phyloP scores from a whole-genome alignment of 192 early-diverging fungal species.

The Rhizoclosmatium globosum region DNA sequence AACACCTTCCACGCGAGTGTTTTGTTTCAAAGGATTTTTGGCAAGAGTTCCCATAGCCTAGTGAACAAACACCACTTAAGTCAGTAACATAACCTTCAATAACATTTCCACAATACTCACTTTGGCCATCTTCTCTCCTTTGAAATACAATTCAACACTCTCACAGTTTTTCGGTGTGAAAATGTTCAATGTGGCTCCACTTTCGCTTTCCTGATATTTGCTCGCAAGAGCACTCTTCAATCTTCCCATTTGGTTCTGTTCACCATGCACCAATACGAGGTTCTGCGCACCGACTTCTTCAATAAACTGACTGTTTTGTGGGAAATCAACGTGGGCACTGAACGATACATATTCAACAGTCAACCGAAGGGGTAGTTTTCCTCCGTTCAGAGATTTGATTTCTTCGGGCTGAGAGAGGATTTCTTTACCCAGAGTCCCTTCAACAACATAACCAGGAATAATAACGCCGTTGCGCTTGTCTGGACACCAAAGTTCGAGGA shows the following conservation, averaged over 20 bases:
- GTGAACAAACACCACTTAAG: background rate
- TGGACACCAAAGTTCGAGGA: constrained; percentile 95
- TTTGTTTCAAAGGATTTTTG: constrained; percentile 72
- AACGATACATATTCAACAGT: constrained; percentile 96
- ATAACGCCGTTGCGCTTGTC: constrained; percentile 92
- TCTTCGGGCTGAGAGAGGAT: constrained; percentile 89
- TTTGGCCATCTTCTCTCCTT: constrained; percentile 94
- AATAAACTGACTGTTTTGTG: constrained; percentile 96
- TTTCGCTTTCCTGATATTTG: constrained; percentile 72
- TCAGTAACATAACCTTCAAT: background rate
- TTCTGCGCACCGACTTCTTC: constrained; percentile 92
- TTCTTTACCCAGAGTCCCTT: constrained; percentile 87
- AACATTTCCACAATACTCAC: constrained; percentile 34
- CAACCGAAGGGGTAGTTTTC: constrained; percentile 79
- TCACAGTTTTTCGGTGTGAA: constrained; percentile 91
- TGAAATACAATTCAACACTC: constrained; percentile 88
- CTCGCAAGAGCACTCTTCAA: constrained; percentile 86
- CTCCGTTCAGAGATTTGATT: constrained; percentile 74
- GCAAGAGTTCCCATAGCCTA: constrained; percentile 89
- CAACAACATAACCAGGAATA: constrained; percentile 97
- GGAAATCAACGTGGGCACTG: constrained; percentile 97
- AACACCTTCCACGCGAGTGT: constrained; percentile 74
- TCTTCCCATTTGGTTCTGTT: constrained; percentile 91
- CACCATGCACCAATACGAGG: constrained; percentile 95
- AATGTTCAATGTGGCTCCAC: constrained; percentile 81